Evolutionary conservation across 2,329 filamentous ascomycete genomes (phyloP).

Genomic region (Capronia americana): DNA sequence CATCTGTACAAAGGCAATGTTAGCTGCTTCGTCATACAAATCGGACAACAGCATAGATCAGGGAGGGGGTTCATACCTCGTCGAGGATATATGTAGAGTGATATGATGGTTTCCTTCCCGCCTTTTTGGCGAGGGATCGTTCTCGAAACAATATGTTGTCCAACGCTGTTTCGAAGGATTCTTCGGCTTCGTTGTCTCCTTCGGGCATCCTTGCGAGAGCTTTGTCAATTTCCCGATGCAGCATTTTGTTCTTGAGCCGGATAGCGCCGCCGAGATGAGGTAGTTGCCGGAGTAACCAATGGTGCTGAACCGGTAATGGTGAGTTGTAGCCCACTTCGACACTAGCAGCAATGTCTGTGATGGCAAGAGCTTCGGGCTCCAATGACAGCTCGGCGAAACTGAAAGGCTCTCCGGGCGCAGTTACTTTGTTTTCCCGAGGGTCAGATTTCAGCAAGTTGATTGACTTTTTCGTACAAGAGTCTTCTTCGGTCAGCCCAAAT

Average conservation of each 20-base stretch:
- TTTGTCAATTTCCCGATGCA: not conserved
- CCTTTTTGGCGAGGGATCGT: not conserved
- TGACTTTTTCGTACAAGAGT: not conserved
- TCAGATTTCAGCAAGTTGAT: not conserved
- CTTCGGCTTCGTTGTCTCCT: not conserved
- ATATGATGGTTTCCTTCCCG: not conserved
- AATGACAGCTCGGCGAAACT: too few species aligned
- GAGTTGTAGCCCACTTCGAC: not conserved
- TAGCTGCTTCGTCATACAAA: not conserved
- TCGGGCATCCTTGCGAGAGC: not conserved
- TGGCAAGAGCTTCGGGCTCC: too few species aligned
- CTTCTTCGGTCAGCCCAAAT: not conserved
- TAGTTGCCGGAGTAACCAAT: not conserved
- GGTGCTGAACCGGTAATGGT: not conserved
- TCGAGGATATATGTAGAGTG: not conserved
- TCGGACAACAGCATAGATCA: too few species aligned
- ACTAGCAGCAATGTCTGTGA: not conserved
- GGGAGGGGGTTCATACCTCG: not conserved
- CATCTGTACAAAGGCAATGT: not conserved
- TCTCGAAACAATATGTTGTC: constrained; percentile 4
- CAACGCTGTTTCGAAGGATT: not conserved
- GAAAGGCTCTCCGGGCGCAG: too few species aligned
- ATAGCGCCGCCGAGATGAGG: not conserved
- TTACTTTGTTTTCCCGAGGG: too few species aligned
- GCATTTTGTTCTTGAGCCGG: not conserved